Base-by-base conservation (phyloP, 768 basidiomycete species). In the Leccinum subtestaceum region DNA sequence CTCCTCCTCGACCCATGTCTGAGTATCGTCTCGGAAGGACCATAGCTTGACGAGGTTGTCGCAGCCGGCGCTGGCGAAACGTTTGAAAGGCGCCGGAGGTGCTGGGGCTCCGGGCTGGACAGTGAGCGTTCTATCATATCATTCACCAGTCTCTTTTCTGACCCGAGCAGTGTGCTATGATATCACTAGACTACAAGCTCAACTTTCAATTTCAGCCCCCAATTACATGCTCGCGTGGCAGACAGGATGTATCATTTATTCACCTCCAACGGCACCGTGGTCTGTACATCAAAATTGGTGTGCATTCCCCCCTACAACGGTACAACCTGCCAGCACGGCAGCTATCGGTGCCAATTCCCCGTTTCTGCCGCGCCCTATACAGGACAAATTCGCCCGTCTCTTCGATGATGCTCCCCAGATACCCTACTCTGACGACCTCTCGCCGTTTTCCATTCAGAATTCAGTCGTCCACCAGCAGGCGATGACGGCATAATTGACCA, bases 31-130 rank as follows among this genome's bases (percentile, higher is more conserved):
- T 61, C 87, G 84, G 78, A 87, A 97, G 1, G 82, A 87, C 96
- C 96, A 98, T 64, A 98, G 91, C 67, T 88, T 89, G 66, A 98
- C 93, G 52, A 96, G 82, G 68, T 95, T 95, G 75, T 98, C 97
- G 67, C 95, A 98, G 1, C 97, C 97, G 77, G 3, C 23, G 23
- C 23, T 25, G 23, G 23, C 3, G 23, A 25, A 25, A 25, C 23
- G 23, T 25, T 25, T 25, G 23, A 25, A 25, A 25, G 23, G 3
- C 23, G 23, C 23, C 23, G 23, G 23, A 25, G 23, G 71, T 6
- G 45, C 2, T 15, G 77, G 66, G 1, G 69, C 65, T 34, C 72
- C 70, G 6, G 59, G 82, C 65, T 80, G 77, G 74, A 75, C 79
- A 36, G 83, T 84, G 69, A 71, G 76, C 72, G 3, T 25, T 7